phyloP scores from a whole-genome alignment of 768 basidiomycete genomes.

The Xerocomellus amylosporus region DNA sequence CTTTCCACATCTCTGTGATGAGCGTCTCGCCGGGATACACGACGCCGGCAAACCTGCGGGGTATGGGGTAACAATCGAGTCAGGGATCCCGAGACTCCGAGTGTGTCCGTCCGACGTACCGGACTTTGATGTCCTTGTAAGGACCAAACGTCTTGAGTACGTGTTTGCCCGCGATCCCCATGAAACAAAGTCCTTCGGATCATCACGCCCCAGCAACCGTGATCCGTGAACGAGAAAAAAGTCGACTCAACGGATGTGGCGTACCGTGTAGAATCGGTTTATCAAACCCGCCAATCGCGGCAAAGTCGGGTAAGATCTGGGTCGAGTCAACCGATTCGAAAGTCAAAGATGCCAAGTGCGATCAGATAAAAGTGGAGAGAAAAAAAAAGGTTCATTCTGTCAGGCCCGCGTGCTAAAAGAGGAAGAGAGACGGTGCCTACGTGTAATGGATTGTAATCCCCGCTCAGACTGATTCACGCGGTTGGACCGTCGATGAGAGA shows the following conservation, averaged over 20 bases:
- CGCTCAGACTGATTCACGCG: constrained; percentile 62
- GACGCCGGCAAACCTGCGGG: constrained; percentile 73
- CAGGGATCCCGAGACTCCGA: neutral
- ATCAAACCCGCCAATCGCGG: constrained; percentile 92
- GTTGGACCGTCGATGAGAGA: constrained; percentile 2
- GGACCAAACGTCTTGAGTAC: constrained; percentile 82
- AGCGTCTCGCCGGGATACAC: constrained; percentile 96
- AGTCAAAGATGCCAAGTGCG: neutral
- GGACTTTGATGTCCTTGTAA: constrained; percentile 92
- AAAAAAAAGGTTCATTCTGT: neutral
- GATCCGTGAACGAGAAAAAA: neutral
- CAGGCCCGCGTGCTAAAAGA: constrained; percentile 1
- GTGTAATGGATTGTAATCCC: constrained; percentile 90
- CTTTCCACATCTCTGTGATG: constrained; percentile 98
- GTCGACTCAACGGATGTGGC: neutral
- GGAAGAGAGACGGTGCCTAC: constrained; percentile 39
- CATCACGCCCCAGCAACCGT: neutral
- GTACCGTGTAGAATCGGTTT: constrained; percentile 79
- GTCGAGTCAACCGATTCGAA: constrained; percentile 3
- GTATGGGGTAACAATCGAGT: neutral
- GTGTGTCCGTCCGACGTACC: constrained; percentile 44
- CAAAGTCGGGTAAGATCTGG: constrained; percentile 90
- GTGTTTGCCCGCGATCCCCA: constrained; percentile 94
- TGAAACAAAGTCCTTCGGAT: constrained; percentile 69
- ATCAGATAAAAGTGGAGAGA: neutral